Percentiles rank a stretch among this genome's conserved stretches.
phyloP scores from a whole-genome alignment of 257 asterid genomes.

The Buddleja alternifolia region DNA sequence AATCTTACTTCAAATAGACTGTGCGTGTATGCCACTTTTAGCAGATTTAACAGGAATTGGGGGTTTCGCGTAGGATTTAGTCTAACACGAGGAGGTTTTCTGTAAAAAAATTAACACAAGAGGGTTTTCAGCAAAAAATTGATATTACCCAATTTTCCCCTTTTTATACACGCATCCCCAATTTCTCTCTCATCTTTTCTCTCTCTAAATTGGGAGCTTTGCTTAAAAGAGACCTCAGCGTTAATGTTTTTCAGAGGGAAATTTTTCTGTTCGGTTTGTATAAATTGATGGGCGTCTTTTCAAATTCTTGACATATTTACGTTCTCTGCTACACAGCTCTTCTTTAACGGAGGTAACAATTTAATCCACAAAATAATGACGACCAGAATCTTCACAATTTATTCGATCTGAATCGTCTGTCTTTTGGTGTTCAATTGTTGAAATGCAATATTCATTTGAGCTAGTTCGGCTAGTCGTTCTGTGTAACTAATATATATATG shows the following conservation, averaged over 20 bases:
- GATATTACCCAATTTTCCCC: too few species aligned
- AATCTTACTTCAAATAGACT: too few species aligned
- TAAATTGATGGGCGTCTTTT: constrained; percentile 23
- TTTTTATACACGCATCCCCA: too few species aligned
- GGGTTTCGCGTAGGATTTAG: too few species aligned
- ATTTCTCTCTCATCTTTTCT: background rate
- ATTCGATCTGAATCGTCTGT: background rate
- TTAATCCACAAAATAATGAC: background rate
- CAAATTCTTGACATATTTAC: constrained; percentile 22
- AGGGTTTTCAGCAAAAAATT: too few species aligned
- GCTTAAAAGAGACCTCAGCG: constrained; percentile 20
- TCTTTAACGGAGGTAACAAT: constrained; percentile 26
- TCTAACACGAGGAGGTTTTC: too few species aligned
- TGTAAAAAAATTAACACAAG: too few species aligned
- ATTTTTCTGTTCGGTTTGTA: background rate
- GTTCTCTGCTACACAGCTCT: constrained; percentile 27
- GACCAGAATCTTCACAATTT: background rate
- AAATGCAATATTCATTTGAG: background rate
- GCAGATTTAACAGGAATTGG: too few species aligned
- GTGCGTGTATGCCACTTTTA: too few species aligned
- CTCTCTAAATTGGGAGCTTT: constrained; percentile 28
- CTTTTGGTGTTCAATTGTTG: background rate
- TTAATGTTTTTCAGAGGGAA: background rate
- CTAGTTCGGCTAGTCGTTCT: constrained; percentile 2
- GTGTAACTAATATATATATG: background rate